phyloP scores from a whole-genome alignment of 2,329 filamentous ascomycete genomes.

The Venturia asperata region DNA sequence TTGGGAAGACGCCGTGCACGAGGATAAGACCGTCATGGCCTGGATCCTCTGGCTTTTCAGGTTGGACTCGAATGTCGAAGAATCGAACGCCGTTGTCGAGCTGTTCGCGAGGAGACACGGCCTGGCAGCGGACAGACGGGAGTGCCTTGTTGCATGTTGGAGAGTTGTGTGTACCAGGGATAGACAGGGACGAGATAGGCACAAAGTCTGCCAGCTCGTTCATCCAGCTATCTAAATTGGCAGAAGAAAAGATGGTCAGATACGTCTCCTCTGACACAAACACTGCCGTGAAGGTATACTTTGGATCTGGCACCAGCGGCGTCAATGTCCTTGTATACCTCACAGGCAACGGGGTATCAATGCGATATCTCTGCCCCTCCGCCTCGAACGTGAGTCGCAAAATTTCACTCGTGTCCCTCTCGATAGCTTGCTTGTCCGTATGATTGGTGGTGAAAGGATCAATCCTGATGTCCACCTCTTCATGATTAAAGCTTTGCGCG shows the following conservation, averaged over 20 bases:
- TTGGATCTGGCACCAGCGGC: conserved; percentile 35
- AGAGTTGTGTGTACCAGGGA: conserved; percentile 93
- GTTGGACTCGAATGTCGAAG: conserved; percentile 81
- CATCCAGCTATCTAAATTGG: conserved; percentile 74
- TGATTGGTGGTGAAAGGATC: conserved; percentile 59
- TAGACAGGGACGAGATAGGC: conserved; percentile 72
- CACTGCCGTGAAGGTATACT: conserved; percentile 36
- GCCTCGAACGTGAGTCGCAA: conserved; percentile 68
- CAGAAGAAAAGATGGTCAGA: conserved; percentile 61
- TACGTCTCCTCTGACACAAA: conserved; percentile 35
- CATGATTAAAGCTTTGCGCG: conserved; percentile 52
- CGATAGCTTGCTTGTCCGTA: conserved; percentile 55
- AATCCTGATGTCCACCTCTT: conserved; percentile 57
- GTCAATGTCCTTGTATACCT: conserved; percentile 33
- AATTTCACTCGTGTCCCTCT: conserved; percentile 54
- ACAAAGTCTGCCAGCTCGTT: conserved; percentile 60
- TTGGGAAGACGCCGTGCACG: conserved; percentile 84
- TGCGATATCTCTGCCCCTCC: conserved; percentile 58
- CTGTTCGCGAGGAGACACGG: conserved; percentile 67
- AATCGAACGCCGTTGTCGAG: conserved; percentile 88
- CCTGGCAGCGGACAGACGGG: conserved; percentile 89
- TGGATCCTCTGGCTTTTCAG: conserved; percentile 48
- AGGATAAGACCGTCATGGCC: conserved; percentile 64
- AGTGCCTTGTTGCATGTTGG: conserved; percentile 78
- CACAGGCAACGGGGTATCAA: conserved; percentile 59